These are phyloP conservation scores for Petrea volubilis DNA, from an alignment of 257 asterid genomes.

Conservation along the genomic window DNA sequence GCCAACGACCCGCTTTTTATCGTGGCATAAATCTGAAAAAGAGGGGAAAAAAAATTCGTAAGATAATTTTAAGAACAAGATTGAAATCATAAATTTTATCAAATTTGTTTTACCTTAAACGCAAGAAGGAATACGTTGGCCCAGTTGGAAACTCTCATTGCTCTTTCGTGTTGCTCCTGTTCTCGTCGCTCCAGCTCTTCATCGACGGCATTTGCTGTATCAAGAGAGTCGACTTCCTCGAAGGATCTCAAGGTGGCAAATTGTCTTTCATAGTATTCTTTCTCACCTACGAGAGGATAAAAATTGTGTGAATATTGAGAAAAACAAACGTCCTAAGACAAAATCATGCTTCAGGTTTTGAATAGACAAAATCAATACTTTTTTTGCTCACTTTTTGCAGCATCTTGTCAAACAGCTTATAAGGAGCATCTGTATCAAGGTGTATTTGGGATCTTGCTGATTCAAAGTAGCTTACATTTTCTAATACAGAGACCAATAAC, in stretches of 20 bases:
- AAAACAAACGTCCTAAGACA: not conserved
- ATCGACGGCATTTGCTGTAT: conserved; percentile 36
- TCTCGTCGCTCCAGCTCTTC: conserved; percentile 50
- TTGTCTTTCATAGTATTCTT: conserved; percentile 68
- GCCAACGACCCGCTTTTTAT: conserved; percentile 70
- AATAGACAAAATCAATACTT: too few relatives aligned
- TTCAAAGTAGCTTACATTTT: too few relatives aligned
- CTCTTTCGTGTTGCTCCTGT: conserved; percentile 59
- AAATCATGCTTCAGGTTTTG: too few relatives aligned
- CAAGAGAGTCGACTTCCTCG: conserved; percentile 65
- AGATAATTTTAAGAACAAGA: not conserved
- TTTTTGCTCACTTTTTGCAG: too few relatives aligned
- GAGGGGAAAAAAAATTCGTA: not conserved
- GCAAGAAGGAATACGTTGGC: conserved; percentile 67
- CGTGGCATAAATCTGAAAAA: conserved; percentile 57
- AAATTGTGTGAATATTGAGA: not conserved
- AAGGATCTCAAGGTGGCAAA: conserved; percentile 67
- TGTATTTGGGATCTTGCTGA: too few relatives aligned
- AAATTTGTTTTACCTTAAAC: conserved; percentile 42
- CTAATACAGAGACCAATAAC: too few relatives aligned
- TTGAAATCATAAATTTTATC: not conserved
- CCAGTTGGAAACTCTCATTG: conserved; percentile 67
- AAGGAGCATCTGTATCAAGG: too few relatives aligned
- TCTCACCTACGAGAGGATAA: conserved; percentile 46
- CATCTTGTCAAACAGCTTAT: too few relatives aligned